Conservation (phyloP, 345 rosid species). For the Salix purpurea region DNA sequence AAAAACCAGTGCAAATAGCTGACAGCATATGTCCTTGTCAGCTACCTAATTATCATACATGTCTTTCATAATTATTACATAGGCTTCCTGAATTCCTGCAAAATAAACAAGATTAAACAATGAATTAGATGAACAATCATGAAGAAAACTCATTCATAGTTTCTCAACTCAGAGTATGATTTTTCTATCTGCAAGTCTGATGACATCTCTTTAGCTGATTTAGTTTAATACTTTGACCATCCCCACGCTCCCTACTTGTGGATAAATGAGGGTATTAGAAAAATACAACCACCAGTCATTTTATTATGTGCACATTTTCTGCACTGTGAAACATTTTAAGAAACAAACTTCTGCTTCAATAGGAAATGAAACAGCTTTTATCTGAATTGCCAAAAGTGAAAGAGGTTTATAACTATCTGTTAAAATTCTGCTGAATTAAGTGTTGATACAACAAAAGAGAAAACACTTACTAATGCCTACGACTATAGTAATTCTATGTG, state of each 20-base stretch:
- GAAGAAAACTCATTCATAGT: background rate
- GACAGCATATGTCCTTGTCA: conserved; percentile 4
- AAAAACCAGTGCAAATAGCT: conserved; percentile 11
- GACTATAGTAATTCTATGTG: too few relatives aligned
- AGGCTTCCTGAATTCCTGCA: conserved; percentile 33
- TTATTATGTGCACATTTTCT: background rate
- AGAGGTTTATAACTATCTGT: too few relatives aligned
- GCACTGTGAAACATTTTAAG: background rate
- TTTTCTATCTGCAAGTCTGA: too few relatives aligned
- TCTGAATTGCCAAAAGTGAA: background rate
- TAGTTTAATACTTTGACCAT: background rate
- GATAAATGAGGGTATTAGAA: background rate
- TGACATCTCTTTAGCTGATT: background rate
- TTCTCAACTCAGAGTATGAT: background rate
- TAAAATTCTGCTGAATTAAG: too few relatives aligned
- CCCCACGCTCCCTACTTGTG: background rate
- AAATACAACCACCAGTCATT: background rate
- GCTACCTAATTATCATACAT: conserved; percentile 22
- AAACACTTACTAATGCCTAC: too few relatives aligned
- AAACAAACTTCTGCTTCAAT: background rate
- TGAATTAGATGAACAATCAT: background rate
- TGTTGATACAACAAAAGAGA: too few relatives aligned
- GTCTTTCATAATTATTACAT: conserved; percentile 9
- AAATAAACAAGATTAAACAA: background rate
- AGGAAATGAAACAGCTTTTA: background rate